phyloP scores from a whole-genome alignment of 495 filamentous ascomycete genomes.

The Hypoxylon perforatum region DNA sequence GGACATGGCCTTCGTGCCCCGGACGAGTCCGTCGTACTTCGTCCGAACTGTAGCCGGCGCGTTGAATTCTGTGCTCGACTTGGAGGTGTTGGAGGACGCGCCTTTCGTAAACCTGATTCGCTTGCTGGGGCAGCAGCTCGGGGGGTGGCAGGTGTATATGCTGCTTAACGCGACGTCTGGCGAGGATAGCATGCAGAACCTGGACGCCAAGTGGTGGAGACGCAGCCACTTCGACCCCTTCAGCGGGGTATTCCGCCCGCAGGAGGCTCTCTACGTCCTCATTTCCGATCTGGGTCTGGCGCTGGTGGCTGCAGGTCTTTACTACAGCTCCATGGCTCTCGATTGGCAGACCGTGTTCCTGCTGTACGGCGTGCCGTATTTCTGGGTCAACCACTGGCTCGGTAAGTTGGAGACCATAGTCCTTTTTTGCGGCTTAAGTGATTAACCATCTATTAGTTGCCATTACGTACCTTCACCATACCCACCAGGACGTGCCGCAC shows the following conservation, averaged over 20 bases:
- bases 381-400: conserved; percentile 73
- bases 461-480: conserved; percentile 75
- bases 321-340: conserved; percentile 56
- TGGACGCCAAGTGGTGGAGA: conserved; percentile 71
- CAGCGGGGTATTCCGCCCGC: conserved; percentile 66
- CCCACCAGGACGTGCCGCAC: conserved; percentile 68
- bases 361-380: conserved; percentile 65
- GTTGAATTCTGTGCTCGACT: conserved; percentile 48
- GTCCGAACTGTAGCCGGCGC: conserved; percentile 48
- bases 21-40: conserved; percentile 53
- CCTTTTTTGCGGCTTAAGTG: background rate
- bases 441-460: conserved; percentile 50
- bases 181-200: conserved; percentile 56
- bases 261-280: conserved; percentile 65
- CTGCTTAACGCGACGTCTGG: conserved; percentile 66
- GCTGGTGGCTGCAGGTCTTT: conserved; percentile 57
- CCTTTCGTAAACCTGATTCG: conserved; percentile 62
- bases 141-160: conserved; percentile 69
- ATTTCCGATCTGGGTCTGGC: conserved; percentile 69
- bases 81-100: conserved; percentile 66
- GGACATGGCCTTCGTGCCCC: conserved; percentile 69
- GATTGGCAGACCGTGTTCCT: conserved; percentile 63
- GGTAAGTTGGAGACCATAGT: conserved; percentile 39
- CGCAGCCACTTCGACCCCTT: conserved; percentile 58
- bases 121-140: conserved; percentile 63